A percentile compares a stretch with the other conserved stretches of the same genome.
phyloP scores from a whole-genome alignment of 768 basidiomycete genomes.

The Pisolithus tinctorius region DNA sequence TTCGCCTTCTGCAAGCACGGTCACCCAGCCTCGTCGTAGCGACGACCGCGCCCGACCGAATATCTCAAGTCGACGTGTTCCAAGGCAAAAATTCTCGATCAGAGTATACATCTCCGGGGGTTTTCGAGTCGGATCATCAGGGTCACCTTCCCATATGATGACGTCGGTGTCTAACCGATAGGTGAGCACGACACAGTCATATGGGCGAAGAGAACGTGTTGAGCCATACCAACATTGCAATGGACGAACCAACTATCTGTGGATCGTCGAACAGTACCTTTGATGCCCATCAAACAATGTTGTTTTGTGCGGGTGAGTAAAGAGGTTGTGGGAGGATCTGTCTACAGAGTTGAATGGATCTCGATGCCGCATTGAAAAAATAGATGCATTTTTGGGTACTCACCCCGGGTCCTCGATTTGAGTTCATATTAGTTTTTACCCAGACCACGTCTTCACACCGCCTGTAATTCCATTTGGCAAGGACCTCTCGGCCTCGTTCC shows the following conservation, averaged over 20 bases:
- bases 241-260: constrained; percentile 97
- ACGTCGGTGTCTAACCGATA: constrained; percentile 78
- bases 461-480: constrained; percentile 92
- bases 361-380: background rate
- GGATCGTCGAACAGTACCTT: constrained; percentile 90
- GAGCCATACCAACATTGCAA: constrained; percentile 82
- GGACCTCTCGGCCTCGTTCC: constrained; percentile 83
- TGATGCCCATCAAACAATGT: constrained; percentile 95
- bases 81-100: constrained; percentile 97
- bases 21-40: constrained; percentile 87
- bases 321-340: constrained; percentile 80
- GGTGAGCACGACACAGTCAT: background rate
- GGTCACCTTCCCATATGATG: constrained; percentile 93
- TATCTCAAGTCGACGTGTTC: constrained; percentile 83
- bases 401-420: constrained; percentile 71
- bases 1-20: constrained; percentile 64
- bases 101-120: constrained; percentile 95
- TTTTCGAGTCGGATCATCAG: constrained; percentile 73
- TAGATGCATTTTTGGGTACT: constrained; percentile 18
- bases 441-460: constrained; percentile 98
- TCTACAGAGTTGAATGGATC: constrained; percentile 34
- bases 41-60: constrained; percentile 68
- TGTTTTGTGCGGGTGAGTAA: constrained; percentile 88
- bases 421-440: constrained; percentile 84
- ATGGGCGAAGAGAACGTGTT: background rate